phyloP scores from a whole-genome alignment of 108 stramenopile species.

The Conticribra weissflogii region DNA sequence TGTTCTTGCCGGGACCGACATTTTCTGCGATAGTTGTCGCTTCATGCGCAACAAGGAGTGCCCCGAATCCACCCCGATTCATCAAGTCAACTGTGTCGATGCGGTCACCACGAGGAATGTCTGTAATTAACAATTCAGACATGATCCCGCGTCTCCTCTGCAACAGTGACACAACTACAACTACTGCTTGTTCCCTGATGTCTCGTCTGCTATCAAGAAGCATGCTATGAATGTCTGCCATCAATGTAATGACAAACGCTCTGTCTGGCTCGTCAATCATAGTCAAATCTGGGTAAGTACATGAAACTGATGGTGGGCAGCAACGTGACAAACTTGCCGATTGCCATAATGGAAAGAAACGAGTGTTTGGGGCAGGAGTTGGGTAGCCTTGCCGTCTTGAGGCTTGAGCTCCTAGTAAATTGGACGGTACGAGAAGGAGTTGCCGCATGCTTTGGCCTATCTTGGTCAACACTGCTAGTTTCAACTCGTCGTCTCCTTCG shows the following conservation, averaged over 20 bases:
- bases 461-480: conserved; percentile 57
- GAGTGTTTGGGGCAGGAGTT: conserved; percentile 56
- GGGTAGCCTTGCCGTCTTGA: conserved; percentile 45
- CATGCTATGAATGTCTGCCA: conserved; percentile 70
- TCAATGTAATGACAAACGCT: conserved; percentile 67
- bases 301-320: conserved; percentile 40
- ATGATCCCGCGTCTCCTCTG: conserved; percentile 67
- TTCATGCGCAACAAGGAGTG: conserved; percentile 76
- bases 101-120: conserved; percentile 57
- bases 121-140: conserved; percentile 77
- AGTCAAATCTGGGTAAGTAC: conserved; percentile 70
- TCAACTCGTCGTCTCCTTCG: conserved; percentile 67
- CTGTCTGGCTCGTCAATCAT: conserved; percentile 67
- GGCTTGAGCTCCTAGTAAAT: conserved; percentile 45
- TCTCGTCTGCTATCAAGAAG: conserved; percentile 59
- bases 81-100: conserved; percentile 82
- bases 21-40: conserved; percentile 66
- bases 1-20: conserved; percentile 18
- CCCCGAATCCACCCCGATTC: conserved; percentile 85
- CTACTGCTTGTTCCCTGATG: conserved; percentile 65
- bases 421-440: conserved; percentile 74
- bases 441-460: conserved; percentile 58
- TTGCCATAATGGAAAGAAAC: conserved; percentile 75
- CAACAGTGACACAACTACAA: conserved; percentile 69
- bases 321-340: conserved; percentile 74